Evolutionary conservation across 768 basidiomycete genomes (phyloP).

Genomic region (Amanita inopinata): DNA sequence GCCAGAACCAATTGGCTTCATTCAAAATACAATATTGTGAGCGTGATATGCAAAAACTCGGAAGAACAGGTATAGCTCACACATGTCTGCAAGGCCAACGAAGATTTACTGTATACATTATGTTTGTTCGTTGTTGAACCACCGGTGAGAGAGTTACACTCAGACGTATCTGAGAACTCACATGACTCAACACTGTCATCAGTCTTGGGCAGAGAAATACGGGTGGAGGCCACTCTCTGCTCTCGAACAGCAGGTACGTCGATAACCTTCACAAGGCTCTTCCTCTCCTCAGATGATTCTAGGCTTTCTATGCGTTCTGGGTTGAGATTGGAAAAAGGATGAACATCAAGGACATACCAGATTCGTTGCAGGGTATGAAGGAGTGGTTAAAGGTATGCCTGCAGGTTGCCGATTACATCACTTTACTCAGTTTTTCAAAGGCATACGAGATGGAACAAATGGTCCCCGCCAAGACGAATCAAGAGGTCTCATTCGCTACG

Average conservation of each 20-base stretch:
- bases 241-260: slow-evolving; percentile 29
- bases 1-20: slow-evolving; percentile 31
- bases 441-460: slow-evolving; percentile 32
- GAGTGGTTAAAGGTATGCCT: slow-evolving; percentile 29
- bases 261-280: not conserved
- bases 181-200: not conserved
- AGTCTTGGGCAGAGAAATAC: slow-evolving; percentile 31
- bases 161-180: not conserved
- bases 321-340: slow-evolving; percentile 35
- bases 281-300: not conserved
- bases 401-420: no score
- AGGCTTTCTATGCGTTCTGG: slow-evolving; percentile 37
- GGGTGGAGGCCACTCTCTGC: slow-evolving; percentile 36
- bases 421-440: slow-evolving; percentile 13
- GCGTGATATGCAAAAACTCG: slow-evolving; percentile 9
- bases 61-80: not conserved
- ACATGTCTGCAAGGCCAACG: slow-evolving; percentile 20
- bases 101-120: slow-evolving; percentile 33
- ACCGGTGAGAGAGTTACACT: slow-evolving; percentile 19
- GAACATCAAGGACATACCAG: slow-evolving; percentile 38
- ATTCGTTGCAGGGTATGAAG: slow-evolving; percentile 24
- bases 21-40: slow-evolving; percentile 27
- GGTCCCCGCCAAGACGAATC: slow-evolving; percentile 32
- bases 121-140: slow-evolving; percentile 30
- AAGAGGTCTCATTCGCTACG: slow-evolving; percentile 29